Conservation (phyloP, 257 asterid species). For the Scutellaria galericulata region DNA sequence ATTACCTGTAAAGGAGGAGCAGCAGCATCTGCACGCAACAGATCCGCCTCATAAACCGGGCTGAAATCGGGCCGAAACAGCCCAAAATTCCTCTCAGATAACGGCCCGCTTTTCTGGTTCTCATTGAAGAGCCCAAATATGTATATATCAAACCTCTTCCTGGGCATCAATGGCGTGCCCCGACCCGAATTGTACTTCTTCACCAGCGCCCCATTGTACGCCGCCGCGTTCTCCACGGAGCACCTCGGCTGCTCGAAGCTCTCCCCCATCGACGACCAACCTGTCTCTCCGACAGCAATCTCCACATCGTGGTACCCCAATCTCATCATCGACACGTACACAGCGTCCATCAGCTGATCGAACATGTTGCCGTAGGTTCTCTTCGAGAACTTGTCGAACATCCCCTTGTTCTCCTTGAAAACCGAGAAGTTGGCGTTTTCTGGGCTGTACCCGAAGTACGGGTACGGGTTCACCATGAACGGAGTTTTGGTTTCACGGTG, state of each 20-base stretch:
- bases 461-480: constrained; percentile 93
- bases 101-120: constrained; percentile 66
- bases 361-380: constrained; percentile 74
- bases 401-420: constrained; percentile 46
- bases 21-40: constrained; percentile 54
- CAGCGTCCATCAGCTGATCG: constrained; percentile 77
- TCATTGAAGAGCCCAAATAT: constrained; percentile 77
- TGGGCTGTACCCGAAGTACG: constrained; percentile 74
- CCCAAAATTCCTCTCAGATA: constrained; percentile 82
- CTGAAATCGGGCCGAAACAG: constrained; percentile 75
- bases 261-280: constrained; percentile 84
- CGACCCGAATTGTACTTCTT: constrained; percentile 47
- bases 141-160: constrained; percentile 63
- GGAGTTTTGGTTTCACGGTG: constrained; percentile 67
- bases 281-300: constrained; percentile 79
- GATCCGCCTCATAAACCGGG: constrained; percentile 68
- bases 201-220: constrained; percentile 73
- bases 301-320: constrained; percentile 79
- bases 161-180: constrained; percentile 90
- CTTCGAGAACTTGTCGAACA: constrained; percentile 42
- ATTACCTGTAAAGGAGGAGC: constrained; percentile 39
- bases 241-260: constrained; percentile 67
- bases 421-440: constrained; percentile 49
- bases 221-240: constrained; percentile 66
- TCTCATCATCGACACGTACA: constrained; percentile 64